Base-by-base conservation (phyloP, 2,329 filamentous ascomycete genomes). In the Lecanicillium sp. region DNA sequence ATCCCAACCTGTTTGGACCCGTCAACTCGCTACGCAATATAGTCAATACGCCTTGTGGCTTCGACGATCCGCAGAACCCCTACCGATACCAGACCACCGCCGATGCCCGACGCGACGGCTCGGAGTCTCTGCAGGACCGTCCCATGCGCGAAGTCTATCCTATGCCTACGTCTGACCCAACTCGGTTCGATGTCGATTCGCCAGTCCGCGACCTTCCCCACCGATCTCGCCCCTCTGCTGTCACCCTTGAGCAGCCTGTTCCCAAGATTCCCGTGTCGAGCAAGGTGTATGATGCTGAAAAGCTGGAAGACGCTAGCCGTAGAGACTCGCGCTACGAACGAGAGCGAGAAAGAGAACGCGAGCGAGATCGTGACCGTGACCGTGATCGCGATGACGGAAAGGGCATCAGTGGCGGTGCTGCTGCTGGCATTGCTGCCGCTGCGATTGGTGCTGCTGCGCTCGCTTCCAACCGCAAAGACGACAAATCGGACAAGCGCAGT, bases 241-340 rank as follows among this genome's bases (percentile, higher is more conserved):
- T 87, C 22, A 79, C 81, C 10, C 69, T 96, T n/a, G 84, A 92
- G 56, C 87, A 94, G 50, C 89, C 89, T 3, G 82, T 88, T 49
- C 89, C 89, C 3, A 74, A 86, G 42, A 70, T 74, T 3, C 86
- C 85, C 0, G 78, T 94, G 3, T 80, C 81, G 28, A 74, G 75
- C 44, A 74, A 75, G 14, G 71, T 89, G 1, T 85, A 87, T 49
- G 72, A 79, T 34, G 64, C 71, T 25, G 61, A 64, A 29, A 62
- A 57, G 33, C 46, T 61, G 19, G 61, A 62, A 19, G 51, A 58
- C 36, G 64, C 61, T 20, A 56, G 50, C 27, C 59, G 53, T 22
- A 58, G 51, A 13, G 59, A 62, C 17, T 49, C 55, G 10, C 58
- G 56, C 37, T 40, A 49, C 14, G 29, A 46, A 14, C 35, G 47